Conservation (phyloP, 2,329 filamentous ascomycete genomes). For the Aureobasidium leucospermi region DNA sequence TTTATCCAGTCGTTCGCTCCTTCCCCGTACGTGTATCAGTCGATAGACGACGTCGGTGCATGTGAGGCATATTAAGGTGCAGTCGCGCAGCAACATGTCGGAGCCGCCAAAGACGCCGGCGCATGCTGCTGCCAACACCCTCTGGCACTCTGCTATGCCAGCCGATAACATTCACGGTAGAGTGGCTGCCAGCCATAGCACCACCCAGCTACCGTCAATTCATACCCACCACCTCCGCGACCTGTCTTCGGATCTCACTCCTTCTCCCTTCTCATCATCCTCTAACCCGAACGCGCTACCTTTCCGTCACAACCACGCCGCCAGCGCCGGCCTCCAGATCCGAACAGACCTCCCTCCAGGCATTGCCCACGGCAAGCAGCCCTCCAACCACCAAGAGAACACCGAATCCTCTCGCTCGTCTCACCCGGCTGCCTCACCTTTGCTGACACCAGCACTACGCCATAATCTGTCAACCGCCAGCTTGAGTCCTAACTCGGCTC, state of each 20-base stretch:
- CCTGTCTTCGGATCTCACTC: neutral
- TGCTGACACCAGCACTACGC: conserved; percentile 9
- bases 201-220: neutral
- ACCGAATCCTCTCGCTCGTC: neutral
- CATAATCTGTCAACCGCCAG: conserved; percentile 10
- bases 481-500: conserved; percentile 30
- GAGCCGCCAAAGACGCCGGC: neutral
- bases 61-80: neutral
- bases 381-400: neutral
- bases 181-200: neutral
- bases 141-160: neutral
- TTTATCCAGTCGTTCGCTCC: neutral
- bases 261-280: neutral
- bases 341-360: conserved; percentile 1
- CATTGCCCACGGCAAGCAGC: neutral
- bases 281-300: neutral
- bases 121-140: neutral
- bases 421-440: neutral
- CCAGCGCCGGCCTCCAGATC: conserved; percentile 9
- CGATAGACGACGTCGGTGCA: neutral
- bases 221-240: neutral
- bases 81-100: neutral
- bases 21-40: neutral
- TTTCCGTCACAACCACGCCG: conserved; percentile 6
- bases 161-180: neutral